These are phyloP conservation scores for Colletotrichum liriopes DNA, from an alignment of 2,329 filamentous ascomycete species.

Conservation along the genomic window DNA sequence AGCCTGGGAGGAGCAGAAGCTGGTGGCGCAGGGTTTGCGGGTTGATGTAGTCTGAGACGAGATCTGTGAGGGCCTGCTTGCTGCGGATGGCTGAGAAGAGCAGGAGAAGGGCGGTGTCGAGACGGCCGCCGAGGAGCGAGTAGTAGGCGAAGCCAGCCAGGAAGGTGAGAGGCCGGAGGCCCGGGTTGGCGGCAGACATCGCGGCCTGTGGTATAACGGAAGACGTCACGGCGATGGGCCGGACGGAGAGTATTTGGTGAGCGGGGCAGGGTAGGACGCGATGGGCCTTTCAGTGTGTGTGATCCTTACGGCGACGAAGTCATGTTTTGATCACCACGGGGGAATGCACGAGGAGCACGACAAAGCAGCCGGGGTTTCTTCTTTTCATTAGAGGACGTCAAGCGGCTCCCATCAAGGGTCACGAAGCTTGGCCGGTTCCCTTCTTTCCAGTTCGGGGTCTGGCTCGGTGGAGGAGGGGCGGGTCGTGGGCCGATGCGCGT, in stretches of 20 bases:
- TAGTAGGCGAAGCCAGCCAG: conserved; percentile 45
- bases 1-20: conserved; percentile 24
- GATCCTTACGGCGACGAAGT: conserved; percentile 35
- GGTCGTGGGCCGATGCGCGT: conserved; percentile 35
- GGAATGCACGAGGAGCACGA: not conserved
- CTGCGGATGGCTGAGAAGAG: conserved; percentile 46
- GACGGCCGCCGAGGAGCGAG: conserved; percentile 42
- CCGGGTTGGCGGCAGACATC: conserved; percentile 22
- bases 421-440: conserved; percentile 10
- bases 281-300: not conserved
- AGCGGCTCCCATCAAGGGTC: conserved; percentile 16
- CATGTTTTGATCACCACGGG: conserved; percentile 3
- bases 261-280: not conserved
- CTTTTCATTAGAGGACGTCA: not conserved
- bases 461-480: conserved; percentile 26
- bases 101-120: conserved; percentile 48
- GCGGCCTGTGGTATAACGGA: not conserved
- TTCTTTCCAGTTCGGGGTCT: conserved; percentile 22
- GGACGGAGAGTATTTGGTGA: not conserved
- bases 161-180: conserved; percentile 29
- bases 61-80: conserved; percentile 1
- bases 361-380: not conserved
- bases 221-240: not conserved
- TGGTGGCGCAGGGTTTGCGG: not conserved
- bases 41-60: conserved; percentile 11